Conservation (phyloP, 768 basidiomycete genomes). For the Pulveroboletus sp. region DNA sequence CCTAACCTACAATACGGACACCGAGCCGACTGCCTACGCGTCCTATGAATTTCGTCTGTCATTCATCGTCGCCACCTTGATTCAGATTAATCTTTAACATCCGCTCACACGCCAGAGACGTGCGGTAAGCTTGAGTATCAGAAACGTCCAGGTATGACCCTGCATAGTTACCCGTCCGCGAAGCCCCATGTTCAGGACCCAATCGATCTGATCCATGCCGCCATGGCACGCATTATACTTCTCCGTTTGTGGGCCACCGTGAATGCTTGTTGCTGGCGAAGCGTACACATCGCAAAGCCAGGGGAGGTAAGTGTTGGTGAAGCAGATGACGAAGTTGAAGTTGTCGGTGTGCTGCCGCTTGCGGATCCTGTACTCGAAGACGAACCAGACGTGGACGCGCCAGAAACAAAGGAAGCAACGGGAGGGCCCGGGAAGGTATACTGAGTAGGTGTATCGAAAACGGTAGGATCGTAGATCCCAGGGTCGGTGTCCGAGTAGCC, state of each 20-base stretch:
- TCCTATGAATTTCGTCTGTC: too few species aligned
- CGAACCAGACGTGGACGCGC: constrained; percentile 12
- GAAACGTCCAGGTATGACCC: background rate
- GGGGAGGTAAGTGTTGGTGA: constrained; percentile 5
- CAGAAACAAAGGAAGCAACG: constrained; percentile 38
- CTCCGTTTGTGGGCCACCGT: constrained; percentile 12
- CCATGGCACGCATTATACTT: constrained; percentile 13
- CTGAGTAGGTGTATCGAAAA: constrained; percentile 30
- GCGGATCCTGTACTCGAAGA: constrained; percentile 4
- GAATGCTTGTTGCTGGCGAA: constrained; percentile 19
- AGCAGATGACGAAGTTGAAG: constrained; percentile 4
- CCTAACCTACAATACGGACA: background rate
- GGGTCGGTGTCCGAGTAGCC: constrained; percentile 68
- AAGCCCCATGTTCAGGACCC: constrained; percentile 2
- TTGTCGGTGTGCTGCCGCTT: background rate
- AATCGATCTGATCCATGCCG: constrained; percentile 20
- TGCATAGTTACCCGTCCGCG: background rate
- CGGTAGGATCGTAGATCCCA: constrained; percentile 56
- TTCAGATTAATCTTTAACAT: background rate
- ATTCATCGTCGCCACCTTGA: background rate
- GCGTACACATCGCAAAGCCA: constrained; percentile 8
- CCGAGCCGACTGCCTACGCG: background rate
- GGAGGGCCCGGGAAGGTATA: constrained; percentile 53
- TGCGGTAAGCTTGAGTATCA: background rate
- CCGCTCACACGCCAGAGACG: background rate